phyloP scores from a whole-genome alignment of 257 asterid species.

The Przewalskia tangutica region DNA sequence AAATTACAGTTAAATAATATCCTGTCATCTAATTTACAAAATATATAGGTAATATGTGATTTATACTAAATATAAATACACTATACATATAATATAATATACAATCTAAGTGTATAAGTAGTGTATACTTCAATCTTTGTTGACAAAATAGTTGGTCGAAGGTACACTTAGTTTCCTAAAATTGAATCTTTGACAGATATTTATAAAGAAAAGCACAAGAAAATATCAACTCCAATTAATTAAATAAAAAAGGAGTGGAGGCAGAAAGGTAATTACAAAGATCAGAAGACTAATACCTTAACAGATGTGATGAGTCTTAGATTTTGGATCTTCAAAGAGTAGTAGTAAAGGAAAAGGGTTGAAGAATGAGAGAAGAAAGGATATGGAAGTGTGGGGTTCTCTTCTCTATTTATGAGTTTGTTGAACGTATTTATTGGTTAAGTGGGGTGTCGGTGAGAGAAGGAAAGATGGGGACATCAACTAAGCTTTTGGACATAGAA shows the following conservation, averaged over 20 bases:
- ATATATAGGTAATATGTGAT: too few relatives aligned
- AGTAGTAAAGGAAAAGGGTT: too few relatives aligned
- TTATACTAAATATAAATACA: too few relatives aligned
- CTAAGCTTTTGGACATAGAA: too few relatives aligned
- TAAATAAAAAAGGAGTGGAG: background rate
- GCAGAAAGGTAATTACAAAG: background rate
- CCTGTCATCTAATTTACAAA: too few relatives aligned
- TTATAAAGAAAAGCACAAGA: background rate
- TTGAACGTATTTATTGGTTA: background rate
- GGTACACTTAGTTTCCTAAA: background rate
- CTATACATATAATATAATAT: too few relatives aligned
- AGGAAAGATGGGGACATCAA: background rate
- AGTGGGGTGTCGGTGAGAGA: background rate
- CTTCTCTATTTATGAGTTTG: background rate
- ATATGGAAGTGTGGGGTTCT: background rate
- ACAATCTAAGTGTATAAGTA: too few relatives aligned
- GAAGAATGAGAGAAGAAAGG: background rate
- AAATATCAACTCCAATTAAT: background rate
- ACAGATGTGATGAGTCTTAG: background rate
- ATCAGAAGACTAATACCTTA: constrained; percentile 1
- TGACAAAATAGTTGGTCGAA: too few relatives aligned
- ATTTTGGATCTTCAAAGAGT: background rate
- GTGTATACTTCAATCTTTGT: too few relatives aligned
- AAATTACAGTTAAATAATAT: too few relatives aligned
- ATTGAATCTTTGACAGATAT: background rate